Percentiles rank a stretch among this genome's conserved stretches.
phyloP scores from a whole-genome alignment of 1,139 yeast species.

The Suhomyces coccinellae region DNA sequence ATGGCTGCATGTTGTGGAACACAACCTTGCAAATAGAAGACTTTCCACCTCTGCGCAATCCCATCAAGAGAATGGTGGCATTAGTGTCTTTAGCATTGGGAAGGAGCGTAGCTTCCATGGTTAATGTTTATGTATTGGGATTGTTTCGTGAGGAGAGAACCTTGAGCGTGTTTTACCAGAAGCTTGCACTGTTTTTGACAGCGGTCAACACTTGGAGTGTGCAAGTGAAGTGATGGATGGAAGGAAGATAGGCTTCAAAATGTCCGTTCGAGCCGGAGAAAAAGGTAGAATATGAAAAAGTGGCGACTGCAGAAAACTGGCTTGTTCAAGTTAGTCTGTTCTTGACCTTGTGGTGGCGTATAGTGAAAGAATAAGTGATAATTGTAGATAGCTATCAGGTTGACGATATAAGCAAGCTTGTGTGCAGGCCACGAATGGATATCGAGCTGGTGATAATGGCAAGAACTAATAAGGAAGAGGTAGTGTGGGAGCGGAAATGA shows the following conservation, averaged over 20 bases:
- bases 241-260: no score
- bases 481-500: no score
- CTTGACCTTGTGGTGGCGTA: no score
- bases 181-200: no score
- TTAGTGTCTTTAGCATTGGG: slow-evolving; percentile 48
- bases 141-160: neutral
- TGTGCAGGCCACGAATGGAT: neutral
- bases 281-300: no score
- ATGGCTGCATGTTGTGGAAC: slow-evolving; percentile 94
- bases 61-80: slow-evolving; percentile 82
- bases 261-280: no score
- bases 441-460: neutral
- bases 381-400: neutral
- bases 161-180: no score
- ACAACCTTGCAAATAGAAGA: slow-evolving; percentile 93
- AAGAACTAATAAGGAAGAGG: neutral
- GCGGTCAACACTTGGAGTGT: no score
- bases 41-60: slow-evolving; percentile 78
- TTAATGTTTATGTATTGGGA: neutral
- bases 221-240: no score
- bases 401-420: neutral
- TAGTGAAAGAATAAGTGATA: neutral
- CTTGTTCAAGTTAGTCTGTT: no score
- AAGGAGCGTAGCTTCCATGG: slow-evolving; percentile 37
- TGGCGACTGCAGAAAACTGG: no score